Conservation (phyloP, 1,284 basidiomycete species). For the Irpex sp. region DNA sequence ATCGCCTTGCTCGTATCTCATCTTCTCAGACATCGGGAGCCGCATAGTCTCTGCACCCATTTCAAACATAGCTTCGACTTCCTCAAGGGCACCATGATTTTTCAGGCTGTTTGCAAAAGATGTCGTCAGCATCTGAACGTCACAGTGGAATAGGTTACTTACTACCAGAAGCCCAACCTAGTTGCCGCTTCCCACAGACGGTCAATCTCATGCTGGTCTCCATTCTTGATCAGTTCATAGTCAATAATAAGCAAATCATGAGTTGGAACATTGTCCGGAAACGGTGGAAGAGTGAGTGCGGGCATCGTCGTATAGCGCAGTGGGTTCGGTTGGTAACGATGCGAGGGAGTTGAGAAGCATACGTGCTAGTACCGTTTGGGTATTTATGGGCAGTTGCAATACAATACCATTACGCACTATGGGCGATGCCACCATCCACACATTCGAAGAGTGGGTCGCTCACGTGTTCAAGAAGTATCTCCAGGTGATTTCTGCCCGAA, state of each 20-base stretch:
- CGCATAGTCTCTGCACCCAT: constrained; percentile 32
- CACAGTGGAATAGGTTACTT: neutral
- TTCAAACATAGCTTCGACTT: constrained; percentile 31
- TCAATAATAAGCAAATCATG: constrained; percentile 7
- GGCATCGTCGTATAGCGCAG: neutral
- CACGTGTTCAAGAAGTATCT: neutral
- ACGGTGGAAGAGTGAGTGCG: constrained; percentile 3
- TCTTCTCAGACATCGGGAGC: constrained; percentile 32
- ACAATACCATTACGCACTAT: neutral
- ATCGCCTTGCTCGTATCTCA: constrained; percentile 35
- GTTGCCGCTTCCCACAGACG: constrained; percentile 8
- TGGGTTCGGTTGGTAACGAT: neutral
- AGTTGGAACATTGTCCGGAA: constrained; percentile 7
- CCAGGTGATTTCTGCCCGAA: neutral
- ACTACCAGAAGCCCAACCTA: constrained; percentile 10
- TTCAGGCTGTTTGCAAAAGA: constrained; percentile 22
- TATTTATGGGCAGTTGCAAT: neutral
- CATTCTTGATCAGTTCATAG: constrained; percentile 6
- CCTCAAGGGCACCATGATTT: constrained; percentile 32
- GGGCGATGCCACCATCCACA: neutral
- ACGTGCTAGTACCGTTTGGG: too few species aligned
- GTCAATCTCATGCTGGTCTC: constrained; percentile 1
- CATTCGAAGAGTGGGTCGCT: neutral
- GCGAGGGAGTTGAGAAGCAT: neutral
- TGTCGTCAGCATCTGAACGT: neutral